Conservation (phyloP, 805 yeast genomes). For the Brettanomyces anomalus region DNA sequence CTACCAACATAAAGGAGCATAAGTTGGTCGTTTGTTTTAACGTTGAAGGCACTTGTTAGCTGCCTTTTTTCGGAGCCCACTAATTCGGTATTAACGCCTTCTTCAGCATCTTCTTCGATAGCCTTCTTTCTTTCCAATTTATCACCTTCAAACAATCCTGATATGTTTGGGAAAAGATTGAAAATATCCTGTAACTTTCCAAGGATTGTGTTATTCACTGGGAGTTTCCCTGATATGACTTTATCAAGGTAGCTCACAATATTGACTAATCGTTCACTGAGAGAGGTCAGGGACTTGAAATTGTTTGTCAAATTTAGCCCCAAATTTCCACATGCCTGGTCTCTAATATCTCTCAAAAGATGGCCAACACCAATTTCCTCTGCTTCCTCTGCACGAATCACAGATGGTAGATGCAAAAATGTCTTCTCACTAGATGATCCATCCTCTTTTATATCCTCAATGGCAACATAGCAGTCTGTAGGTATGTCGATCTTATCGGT, state of each 20-base stretch:
- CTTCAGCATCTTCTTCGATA: not conserved
- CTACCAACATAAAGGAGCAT: constrained; percentile 90
- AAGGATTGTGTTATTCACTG: constrained; percentile 81
- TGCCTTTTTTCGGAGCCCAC: constrained; percentile 12
- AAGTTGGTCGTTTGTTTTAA: constrained; percentile 91
- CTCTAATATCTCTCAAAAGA: constrained; percentile 84
- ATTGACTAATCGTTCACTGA: constrained; percentile 69
- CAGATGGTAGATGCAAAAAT: constrained; percentile 86
- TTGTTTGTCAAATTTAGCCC: constrained; percentile 84
- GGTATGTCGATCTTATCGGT: constrained; percentile 76
- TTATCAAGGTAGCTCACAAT: constrained; percentile 71
- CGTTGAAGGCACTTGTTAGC: constrained; percentile 71
- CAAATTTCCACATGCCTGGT: constrained; percentile 91
- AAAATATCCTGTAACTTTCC: constrained; percentile 94
- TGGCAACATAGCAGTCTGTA: constrained; percentile 88
- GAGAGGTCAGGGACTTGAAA: constrained; percentile 77
- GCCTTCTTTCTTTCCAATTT: not conserved
- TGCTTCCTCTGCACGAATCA: constrained; percentile 96
- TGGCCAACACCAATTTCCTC: constrained; percentile 99
- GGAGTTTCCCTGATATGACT: constrained; percentile 63
- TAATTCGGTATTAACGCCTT: not conserved
- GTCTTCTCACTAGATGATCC: constrained; percentile 91
- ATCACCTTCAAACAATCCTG: constrained; percentile 27
- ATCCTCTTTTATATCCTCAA: constrained; percentile 93
- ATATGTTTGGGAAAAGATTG: constrained; percentile 74